Conservation (phyloP, 2,329 filamentous ascomycete species). For the Verticillium nonalfalfae region DNA sequence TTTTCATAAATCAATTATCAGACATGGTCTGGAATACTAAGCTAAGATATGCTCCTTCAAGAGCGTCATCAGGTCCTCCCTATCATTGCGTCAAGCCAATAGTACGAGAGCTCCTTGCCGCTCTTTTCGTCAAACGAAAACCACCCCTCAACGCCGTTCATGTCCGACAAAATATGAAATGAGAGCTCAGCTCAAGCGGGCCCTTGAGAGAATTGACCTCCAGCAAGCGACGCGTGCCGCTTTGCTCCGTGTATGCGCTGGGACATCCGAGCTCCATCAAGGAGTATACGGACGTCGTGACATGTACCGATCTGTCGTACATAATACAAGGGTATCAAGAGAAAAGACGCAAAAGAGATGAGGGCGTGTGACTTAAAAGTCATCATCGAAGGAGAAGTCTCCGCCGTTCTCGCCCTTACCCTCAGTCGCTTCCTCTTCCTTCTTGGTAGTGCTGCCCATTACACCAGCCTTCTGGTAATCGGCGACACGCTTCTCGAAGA, state of each 20-base stretch:
- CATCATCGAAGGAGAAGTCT: constrained; percentile 91
- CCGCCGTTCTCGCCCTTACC: constrained; percentile 56
- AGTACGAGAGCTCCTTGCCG: neutral
- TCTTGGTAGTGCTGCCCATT: constrained; percentile 86
- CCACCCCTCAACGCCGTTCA: constrained; percentile 2
- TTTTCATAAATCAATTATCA: neutral
- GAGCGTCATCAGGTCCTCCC: neutral
- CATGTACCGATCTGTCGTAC: neutral
- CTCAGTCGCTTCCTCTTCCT: constrained; percentile 42
- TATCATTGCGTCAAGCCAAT: neutral
- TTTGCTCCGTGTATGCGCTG: neutral
- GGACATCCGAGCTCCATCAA: neutral
- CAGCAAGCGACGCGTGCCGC: neutral
- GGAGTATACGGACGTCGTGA: neutral
- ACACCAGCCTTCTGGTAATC: constrained; percentile 99
- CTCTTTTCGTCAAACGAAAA: neutral
- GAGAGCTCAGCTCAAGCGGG: neutral
- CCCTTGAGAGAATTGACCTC: neutral
- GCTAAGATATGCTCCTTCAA: neutral
- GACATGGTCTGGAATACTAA: neutral
- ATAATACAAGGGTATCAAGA: constrained; percentile 14
- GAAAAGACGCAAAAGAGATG: neutral
- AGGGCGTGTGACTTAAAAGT: constrained; percentile 63
- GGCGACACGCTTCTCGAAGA: constrained; percentile 99
- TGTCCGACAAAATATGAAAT: neutral